Evolutionary conservation across 169 alveolate genomes (phyloP).

Genomic region (Plasmodium yoelii): DNA sequence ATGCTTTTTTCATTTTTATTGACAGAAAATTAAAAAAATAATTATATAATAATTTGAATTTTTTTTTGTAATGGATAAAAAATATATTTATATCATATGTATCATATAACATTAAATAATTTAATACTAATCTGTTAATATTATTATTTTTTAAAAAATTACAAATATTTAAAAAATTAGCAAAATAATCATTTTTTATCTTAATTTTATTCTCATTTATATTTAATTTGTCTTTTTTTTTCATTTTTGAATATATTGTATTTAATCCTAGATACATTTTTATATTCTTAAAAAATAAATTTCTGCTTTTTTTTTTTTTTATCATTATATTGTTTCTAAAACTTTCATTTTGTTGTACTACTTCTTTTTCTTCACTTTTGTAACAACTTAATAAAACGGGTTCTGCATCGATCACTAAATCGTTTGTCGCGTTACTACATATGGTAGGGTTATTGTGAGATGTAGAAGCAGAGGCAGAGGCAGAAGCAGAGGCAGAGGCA

Average conservation of each 20-base stretch:
- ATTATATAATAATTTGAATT: constrained; percentile 23
- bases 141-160: constrained; percentile 5
- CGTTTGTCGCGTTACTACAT: too few relatives aligned
- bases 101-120: constrained; percentile 33
- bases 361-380: too few relatives aligned
- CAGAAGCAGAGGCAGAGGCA: too few relatives aligned
- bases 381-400: too few relatives aligned
- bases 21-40: constrained; percentile 55
- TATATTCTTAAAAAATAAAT: too few relatives aligned
- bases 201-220: neutral
- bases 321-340: too few relatives aligned
- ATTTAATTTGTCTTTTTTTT: neutral
- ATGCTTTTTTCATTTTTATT: constrained; percentile 38
- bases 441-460: too few relatives aligned
- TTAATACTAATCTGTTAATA: constrained; percentile 30
- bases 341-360: too few relatives aligned
- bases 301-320: too few relatives aligned
- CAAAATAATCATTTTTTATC: neutral
- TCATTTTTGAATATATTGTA: constrained; percentile 14
- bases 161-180: constrained; percentile 2
- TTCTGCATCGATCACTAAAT: too few relatives aligned
- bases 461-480: too few relatives aligned
- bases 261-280: neutral
- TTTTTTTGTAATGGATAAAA: constrained; percentile 29
- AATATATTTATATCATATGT: constrained; percentile 12